Evolutionary conservation across 2,329 filamentous ascomycete genomes (phyloP).

Genomic region (Fusarium sp.): DNA sequence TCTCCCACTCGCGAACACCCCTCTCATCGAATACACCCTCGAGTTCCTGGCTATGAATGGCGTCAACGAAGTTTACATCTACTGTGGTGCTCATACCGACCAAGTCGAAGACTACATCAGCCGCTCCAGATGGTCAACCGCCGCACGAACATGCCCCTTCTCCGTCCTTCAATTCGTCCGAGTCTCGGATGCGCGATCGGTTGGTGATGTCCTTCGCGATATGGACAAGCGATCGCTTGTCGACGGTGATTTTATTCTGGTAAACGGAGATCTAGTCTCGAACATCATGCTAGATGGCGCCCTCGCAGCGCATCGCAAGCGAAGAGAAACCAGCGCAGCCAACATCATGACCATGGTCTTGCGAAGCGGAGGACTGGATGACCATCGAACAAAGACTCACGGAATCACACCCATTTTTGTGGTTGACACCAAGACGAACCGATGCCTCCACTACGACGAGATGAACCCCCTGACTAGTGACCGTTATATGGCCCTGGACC

Average conservation of each 20-base stretch:
- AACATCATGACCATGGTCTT: constrained; percentile 98
- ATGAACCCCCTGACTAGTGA: constrained; percentile 76
- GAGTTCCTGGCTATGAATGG: constrained; percentile 96
- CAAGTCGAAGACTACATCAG: constrained; percentile 89
- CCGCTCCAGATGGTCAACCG: constrained; percentile 76
- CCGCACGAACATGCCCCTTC: constrained; percentile 72
- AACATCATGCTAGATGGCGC: constrained; percentile 87
- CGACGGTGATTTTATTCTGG: constrained; percentile 88
- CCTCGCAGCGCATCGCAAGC: constrained; percentile 80
- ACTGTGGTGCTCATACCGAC: constrained; percentile 87
- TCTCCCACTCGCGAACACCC: constrained; percentile 90
- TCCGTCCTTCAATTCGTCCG: constrained; percentile 84
- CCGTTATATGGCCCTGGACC: constrained; percentile 77
- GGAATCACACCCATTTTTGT: constrained; percentile 86
- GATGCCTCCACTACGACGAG: constrained; percentile 95
- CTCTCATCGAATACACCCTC: constrained; percentile 96
- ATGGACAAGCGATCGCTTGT: constrained; percentile 88
- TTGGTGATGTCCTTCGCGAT: constrained; percentile 95
- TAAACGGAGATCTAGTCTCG: constrained; percentile 92
- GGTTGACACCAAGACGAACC: constrained; percentile 80
- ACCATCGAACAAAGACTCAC: constrained; percentile 81
- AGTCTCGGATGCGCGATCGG: constrained; percentile 82
- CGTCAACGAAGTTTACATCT: constrained; percentile 93
- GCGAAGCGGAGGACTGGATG: constrained; percentile 75
- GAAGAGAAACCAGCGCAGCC: constrained; percentile 86